These are phyloP conservation scores for Diospyros lotus DNA, from an alignment of 148 eudicot species.

Conservation along the genomic window DNA sequence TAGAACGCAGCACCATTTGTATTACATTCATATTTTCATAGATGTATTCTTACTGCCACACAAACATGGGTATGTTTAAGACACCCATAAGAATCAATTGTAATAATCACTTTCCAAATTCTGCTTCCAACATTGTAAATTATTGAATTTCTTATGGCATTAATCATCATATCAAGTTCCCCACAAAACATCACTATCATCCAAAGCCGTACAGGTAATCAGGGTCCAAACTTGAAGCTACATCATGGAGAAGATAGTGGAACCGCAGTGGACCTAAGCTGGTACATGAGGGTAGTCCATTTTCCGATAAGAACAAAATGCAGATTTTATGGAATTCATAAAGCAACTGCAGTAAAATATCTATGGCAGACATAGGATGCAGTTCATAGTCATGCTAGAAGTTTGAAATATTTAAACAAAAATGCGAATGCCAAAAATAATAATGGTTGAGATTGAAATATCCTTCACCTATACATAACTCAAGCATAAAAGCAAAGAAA, in stretches of 20 bases:
- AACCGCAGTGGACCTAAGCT: no score
- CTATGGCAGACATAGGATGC: no score
- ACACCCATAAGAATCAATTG: not conserved
- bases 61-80: not conserved
- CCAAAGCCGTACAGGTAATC: not conserved
- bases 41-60: not conserved
- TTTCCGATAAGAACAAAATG: no score
- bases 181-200: not conserved
- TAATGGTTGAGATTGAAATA: not conserved
- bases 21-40: not conserved
- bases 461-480: not conserved
- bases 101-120: not conserved
- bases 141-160: not conserved
- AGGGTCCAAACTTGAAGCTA: not conserved
- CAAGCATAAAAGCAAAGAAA: slow-evolving; percentile 8
- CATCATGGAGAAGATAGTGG: no score
- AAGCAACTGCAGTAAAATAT: no score
- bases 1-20: no score
- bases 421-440: no score
- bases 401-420: no score
- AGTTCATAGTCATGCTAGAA: no score
- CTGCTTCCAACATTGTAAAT: not conserved
- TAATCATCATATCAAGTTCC: not conserved
- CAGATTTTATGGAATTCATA: no score
- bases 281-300: no score